phyloP scores from a whole-genome alignment of 306 rosid species.

The Cucurbita argyrosperma region DNA sequence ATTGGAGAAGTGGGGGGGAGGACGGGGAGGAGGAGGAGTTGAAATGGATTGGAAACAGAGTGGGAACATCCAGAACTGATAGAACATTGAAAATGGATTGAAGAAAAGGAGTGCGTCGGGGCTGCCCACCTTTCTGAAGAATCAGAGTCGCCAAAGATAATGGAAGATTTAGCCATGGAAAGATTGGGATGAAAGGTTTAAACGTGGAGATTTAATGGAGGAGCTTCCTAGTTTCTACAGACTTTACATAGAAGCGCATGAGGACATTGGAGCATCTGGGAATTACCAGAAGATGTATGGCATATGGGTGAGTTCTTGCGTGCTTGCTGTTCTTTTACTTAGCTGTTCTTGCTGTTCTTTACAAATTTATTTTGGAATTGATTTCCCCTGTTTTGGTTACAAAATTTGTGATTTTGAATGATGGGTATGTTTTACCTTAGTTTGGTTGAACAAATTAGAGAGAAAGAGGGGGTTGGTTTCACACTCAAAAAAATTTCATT shows the following conservation, averaged over 20 bases:
- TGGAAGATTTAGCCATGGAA: conserved; percentile 90
- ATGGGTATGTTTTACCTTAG: background rate
- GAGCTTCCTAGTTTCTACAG: conserved; percentile 74
- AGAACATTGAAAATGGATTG: conserved; percentile 82
- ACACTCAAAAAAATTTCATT: too few relatives aligned
- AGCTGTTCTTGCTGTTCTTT: background rate
- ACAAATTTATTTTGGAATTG: background rate
- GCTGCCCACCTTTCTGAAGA: conserved; percentile 77
- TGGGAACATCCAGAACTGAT: conserved; percentile 93
- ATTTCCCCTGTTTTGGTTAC: background rate
- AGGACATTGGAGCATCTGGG: conserved; percentile 80
- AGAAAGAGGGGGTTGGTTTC: background rate
- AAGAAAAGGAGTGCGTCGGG: conserved; percentile 74
- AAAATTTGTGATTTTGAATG: background rate
- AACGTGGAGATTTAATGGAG: conserved; percentile 28
- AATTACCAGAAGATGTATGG: conserved; percentile 95
- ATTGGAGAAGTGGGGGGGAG: conserved; percentile 1
- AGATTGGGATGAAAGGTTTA: conserved; percentile 68
- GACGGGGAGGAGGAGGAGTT: conserved; percentile 36
- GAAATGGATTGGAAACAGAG: conserved; percentile 42
- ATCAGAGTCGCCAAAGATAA: conserved; percentile 64
- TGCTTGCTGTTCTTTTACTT: background rate
- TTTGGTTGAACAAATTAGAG: background rate
- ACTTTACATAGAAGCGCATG: conserved; percentile 83
- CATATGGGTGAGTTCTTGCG: conserved; percentile 49